A percentile compares a stretch with the other conserved stretches of the same genome.
phyloP scores from a whole-genome alignment of 1,284 basidiomycete species.

The Sporisorium reilianum region DNA sequence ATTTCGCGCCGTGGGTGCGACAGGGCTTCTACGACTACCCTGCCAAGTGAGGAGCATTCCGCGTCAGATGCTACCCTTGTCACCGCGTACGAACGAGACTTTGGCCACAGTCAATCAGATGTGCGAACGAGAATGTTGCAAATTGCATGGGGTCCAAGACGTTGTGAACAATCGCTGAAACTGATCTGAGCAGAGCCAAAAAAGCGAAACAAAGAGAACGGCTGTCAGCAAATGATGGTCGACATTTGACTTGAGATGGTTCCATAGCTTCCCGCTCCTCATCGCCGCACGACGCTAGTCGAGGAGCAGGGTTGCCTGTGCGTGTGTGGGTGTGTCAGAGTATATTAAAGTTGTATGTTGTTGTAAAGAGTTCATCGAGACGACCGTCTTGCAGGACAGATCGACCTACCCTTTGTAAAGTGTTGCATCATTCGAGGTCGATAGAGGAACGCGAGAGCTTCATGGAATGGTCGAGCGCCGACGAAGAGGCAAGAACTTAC shows the following conservation, averaged over 20 bases:
- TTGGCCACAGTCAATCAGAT: not conserved
- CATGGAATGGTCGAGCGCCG: not conserved
- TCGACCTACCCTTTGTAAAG: conserved; percentile 38
- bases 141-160: not conserved
- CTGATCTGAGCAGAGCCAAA: not conserved
- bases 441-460: not conserved
- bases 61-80: too few species aligned
- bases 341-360: conserved; percentile 59
- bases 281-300: not conserved
- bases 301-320: not conserved
- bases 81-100: not conserved
- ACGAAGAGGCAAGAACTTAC: conserved; percentile 13
- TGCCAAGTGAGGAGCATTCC: conserved; percentile 22
- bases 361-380: conserved; percentile 37
- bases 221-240: conserved; percentile 1
- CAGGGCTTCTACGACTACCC: conserved; percentile 67
- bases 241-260: not conserved
- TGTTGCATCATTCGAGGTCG: conserved; percentile 31
- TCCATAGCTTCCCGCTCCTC: not conserved
- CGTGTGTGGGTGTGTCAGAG: conserved; percentile 30
- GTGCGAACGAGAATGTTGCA: not conserved
- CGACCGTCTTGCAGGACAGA: conserved; percentile 45
- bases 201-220: not conserved
- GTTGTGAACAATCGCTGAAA: not conserved
- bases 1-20: not conserved